Evolutionary conservation across 768 basidiomycete genomes (phyloP).

Genomic region (Boletus edulis): DNA sequence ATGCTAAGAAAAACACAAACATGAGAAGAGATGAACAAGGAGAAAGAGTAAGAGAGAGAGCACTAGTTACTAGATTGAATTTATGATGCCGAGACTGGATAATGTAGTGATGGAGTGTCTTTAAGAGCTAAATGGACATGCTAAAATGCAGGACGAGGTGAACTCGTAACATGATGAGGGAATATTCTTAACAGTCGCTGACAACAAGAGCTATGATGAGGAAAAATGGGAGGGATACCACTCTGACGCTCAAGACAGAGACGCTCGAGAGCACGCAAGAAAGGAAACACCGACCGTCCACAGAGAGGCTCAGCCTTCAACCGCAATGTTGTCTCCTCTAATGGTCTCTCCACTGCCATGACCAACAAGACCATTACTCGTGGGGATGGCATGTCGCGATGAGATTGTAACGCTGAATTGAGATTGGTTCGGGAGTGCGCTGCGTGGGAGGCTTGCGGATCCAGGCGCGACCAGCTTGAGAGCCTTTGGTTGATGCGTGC

Average conservation of each 20-base stretch:
- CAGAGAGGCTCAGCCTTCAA: slow-evolving; percentile 33
- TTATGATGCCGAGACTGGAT: slow-evolving; percentile 26
- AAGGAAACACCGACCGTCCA: slow-evolving; percentile 11
- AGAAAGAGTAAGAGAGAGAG: background rate
- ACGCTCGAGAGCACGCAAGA: background rate
- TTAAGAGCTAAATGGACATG: slow-evolving; percentile 9
- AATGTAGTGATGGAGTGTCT: slow-evolving; percentile 20
- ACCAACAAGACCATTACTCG: slow-evolving; percentile 1
- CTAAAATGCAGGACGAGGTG: slow-evolving; percentile 18
- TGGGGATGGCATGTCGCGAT: slow-evolving; percentile 14
- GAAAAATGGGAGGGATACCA: background rate
- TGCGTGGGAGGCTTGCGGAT: slow-evolving; percentile 43
- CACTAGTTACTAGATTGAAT: slow-evolving; percentile 24
- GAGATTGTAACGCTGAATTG: slow-evolving; percentile 42
- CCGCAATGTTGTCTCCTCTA: slow-evolving; percentile 16
- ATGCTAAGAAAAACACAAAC: slow-evolving; percentile 6
- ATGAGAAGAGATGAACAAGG: too few species aligned
- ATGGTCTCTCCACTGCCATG: slow-evolving; percentile 15
- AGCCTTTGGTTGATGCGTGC: slow-evolving; percentile 46
- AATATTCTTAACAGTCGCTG: slow-evolving; percentile 17
- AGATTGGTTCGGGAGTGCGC: slow-evolving; percentile 50
- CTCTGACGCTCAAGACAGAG: background rate
- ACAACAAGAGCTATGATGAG: slow-evolving; percentile 1
- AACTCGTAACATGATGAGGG: slow-evolving; percentile 7
- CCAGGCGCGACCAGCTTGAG: slow-evolving; percentile 36